Percentiles rank a stretch among this genome's conserved stretches.
Evolutionary conservation across 768 basidiomycete genomes (phyloP).

Genomic region (Leccinellum albellum): DNA sequence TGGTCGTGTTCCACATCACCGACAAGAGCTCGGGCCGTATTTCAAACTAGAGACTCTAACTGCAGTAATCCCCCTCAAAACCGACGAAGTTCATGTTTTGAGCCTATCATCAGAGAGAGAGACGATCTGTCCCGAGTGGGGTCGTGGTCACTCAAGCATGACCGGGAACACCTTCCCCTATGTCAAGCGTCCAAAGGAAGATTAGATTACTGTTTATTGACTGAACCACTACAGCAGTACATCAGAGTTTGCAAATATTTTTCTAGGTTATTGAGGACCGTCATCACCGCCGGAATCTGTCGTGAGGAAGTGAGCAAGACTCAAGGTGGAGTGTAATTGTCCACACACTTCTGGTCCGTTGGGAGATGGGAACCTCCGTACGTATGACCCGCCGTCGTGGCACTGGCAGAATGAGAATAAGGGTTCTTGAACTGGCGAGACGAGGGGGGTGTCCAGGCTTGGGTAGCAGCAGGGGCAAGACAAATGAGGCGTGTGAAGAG

Average conservation of each 20-base stretch:
- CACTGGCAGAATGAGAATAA: neutral
- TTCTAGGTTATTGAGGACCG: neutral
- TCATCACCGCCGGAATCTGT: neutral
- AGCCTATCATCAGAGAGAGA: neutral
- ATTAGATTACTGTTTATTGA: neutral
- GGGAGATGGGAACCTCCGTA: neutral
- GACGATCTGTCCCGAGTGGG: too few relatives aligned
- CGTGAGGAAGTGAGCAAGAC: neutral
- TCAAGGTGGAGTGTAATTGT: neutral
- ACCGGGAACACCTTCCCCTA: too few relatives aligned
- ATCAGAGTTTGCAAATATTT: neutral
- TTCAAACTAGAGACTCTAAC: too few relatives aligned
- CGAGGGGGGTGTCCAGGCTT: neutral
- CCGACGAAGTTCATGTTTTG: too few relatives aligned
- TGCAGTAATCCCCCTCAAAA: too few relatives aligned
- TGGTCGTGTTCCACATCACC: too few relatives aligned
- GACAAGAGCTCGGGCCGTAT: too few relatives aligned
- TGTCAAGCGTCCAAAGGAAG: neutral
- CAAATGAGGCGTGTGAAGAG: neutral
- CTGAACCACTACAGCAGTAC: neutral
- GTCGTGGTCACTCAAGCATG: too few relatives aligned
- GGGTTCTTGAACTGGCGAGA: neutral
- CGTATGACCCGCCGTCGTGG: neutral
- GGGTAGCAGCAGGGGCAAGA: neutral
- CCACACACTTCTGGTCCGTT: neutral